Evolutionary conservation across 75 land plant genomes (phyloP), one percentile per base, ranked within the genome.

Genomic region (Pseudotsuga menziesii): DNA sequence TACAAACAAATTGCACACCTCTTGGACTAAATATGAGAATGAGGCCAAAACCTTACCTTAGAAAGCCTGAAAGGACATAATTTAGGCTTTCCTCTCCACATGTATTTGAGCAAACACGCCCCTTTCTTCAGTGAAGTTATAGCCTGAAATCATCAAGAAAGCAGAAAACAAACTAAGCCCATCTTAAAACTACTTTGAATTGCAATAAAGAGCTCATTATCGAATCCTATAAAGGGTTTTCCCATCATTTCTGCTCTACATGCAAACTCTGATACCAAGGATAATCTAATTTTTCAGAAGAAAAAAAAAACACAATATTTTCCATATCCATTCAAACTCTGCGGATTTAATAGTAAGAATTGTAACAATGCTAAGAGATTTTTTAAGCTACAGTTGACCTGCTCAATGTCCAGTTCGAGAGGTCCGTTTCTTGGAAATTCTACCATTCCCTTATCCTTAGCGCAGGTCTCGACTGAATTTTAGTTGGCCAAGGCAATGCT

Each of bases 31-130:
- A 26, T 11, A 57, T 57, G 58, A 11, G 32, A 29, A 29, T 57
- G 17, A 29, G 13, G 22, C 27, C 32, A 61, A 8, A 61, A 61
- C 64, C 85, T 78, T 69, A 86, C 85, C 69, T 80, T 76, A 6
- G 85, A 86, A 63, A 86, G 86, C 58, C 81, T 83, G 82, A 86
- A 86, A 6, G 88, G 88, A 39, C 88, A 86, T 75, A 86, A 86
- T 63, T 86, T 86, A n/a, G 86, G 88, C 75, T 86, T 86, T 57
- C 88, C 88, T 64, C 88, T 58, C 57, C 88, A 76, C 8, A 82
- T 85, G 66, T 86, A 86, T 78, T 86, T 86, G 39, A 86, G 76
- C 36, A 86, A 75, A 70, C 77, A 81, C 19, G 88, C 88, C 15
- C 87, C 87, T 67, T 80, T 80, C 66, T 86, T 86, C 63, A 86